A percentile compares a stretch with the other conserved stretches of the same genome.
Conservation (phyloP, 768 basidiomycete species). For the Tylopilus balloui region DNA sequence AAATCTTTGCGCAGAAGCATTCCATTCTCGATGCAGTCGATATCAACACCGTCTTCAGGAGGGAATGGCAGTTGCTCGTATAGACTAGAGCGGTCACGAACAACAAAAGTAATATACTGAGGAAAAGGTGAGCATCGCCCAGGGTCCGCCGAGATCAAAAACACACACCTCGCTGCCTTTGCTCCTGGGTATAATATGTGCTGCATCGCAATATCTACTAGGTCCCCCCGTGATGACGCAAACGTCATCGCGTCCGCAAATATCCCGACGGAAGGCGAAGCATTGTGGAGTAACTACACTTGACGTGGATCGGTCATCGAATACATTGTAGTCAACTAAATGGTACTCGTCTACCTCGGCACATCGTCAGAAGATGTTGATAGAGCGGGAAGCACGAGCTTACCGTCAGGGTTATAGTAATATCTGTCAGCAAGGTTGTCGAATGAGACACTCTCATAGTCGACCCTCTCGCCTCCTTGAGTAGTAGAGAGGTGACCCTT, state of each 20-base stretch:
- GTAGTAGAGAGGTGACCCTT: background rate
- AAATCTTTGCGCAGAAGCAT: background rate
- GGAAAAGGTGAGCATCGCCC: too few relatives aligned
- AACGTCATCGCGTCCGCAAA: background rate
- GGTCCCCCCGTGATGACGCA: background rate
- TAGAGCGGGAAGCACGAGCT: background rate
- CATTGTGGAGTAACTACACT: background rate
- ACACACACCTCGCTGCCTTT: background rate
- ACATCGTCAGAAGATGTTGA: too few relatives aligned
- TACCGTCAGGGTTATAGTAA: background rate
- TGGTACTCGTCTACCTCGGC: background rate
- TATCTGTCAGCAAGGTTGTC: background rate
- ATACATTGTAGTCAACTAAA: background rate
- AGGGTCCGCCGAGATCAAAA: background rate
- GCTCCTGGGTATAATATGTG: too few relatives aligned
- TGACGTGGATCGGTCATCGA: background rate
- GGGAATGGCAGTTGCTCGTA: background rate
- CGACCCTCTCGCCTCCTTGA: background rate
- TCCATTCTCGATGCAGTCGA: slow-evolving; percentile 1
- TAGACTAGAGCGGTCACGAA: background rate
- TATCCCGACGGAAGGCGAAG: background rate
- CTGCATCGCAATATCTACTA: too few relatives aligned
- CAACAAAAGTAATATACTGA: background rate
- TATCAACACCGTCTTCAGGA: background rate
- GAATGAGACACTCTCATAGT: background rate